Conservation (phyloP, 2,329 filamentous ascomycete species). For the Colletotrichum gloeosporioides region DNA sequence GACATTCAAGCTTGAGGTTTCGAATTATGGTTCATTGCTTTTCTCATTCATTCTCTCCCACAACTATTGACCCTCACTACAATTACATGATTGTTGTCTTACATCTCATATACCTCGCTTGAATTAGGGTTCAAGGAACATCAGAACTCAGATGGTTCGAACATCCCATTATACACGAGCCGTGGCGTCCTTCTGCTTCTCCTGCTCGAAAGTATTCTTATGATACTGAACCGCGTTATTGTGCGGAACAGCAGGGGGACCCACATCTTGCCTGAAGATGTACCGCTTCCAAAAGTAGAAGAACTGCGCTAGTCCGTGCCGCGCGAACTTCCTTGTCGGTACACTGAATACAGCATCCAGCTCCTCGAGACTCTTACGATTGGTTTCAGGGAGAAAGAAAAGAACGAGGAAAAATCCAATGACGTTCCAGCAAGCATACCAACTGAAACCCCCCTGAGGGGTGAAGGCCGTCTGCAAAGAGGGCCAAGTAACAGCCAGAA, state of each 20-base stretch:
- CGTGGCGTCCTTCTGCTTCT: not conserved
- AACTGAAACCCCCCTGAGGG: slow-evolving; percentile 52
- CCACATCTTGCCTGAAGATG: slow-evolving; percentile 20
- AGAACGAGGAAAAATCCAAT: slow-evolving; percentile 49
- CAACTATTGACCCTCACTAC: not conserved
- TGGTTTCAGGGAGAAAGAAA: slow-evolving; percentile 48
- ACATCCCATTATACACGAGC: not conserved
- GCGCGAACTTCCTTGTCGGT: not conserved
- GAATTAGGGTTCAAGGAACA: not conserved
- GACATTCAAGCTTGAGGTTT: not conserved
- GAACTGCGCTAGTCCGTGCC: slow-evolving; percentile 27
- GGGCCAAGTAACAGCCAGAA: slow-evolving; percentile 52
- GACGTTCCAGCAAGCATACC: slow-evolving; percentile 55
- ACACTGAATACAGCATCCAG: slow-evolving; percentile 32
- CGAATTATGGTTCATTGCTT: not conserved
- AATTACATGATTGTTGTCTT: not conserved
- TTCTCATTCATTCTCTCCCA: not conserved
- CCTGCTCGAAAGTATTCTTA: not conserved
- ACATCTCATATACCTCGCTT: not conserved
- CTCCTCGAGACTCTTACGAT: slow-evolving; percentile 50
- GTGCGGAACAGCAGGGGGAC: slow-evolving; percentile 15
- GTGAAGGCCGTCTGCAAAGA: slow-evolving; percentile 48
- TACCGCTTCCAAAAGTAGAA: slow-evolving; percentile 28
- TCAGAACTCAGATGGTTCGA: not conserved
- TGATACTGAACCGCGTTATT: not conserved